Conservation (phyloP, 1,139 yeast species). For the Tardiomyces digboiensis region DNA sequence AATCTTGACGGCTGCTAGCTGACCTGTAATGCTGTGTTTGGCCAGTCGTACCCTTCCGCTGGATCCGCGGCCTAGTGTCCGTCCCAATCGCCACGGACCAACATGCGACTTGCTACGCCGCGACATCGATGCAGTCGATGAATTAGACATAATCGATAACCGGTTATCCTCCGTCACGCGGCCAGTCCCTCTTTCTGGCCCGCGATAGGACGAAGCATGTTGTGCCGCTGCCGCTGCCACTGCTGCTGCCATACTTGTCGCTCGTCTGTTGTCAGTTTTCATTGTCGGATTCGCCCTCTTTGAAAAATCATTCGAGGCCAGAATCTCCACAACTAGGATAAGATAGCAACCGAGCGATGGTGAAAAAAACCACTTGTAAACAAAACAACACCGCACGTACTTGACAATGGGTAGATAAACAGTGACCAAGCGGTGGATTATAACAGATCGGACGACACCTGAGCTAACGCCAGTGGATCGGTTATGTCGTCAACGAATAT, state of each 20-base stretch:
- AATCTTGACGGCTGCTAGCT: conserved; percentile 93
- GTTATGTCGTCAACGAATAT: too few relatives aligned
- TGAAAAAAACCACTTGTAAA: too few relatives aligned
- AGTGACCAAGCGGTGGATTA: too few relatives aligned
- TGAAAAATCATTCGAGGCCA: too few relatives aligned
- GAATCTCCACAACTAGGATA: too few relatives aligned
- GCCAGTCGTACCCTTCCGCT: conserved; percentile 94
- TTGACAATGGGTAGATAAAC: too few relatives aligned
- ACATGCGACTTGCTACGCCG: conserved; percentile 57
- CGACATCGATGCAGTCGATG: conserved; percentile 56
- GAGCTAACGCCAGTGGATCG: too few relatives aligned
- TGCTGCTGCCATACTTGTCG: neutral
- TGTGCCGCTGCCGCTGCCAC: neutral
- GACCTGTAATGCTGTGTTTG: conserved; percentile 72
- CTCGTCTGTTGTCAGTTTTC: neutral
- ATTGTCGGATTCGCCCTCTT: too few relatives aligned
- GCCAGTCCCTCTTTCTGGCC: neutral
- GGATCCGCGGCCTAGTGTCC: conserved; percentile 91
- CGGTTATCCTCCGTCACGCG: too few relatives aligned
- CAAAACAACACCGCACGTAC: too few relatives aligned
- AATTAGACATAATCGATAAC: conserved; percentile 17
- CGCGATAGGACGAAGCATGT: neutral
- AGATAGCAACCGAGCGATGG: too few relatives aligned
- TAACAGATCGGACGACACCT: too few relatives aligned
- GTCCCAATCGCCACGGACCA: conserved; percentile 97